Evolutionary conservation across 176 grass and related monocot species (phyloP).

Genomic region (Ensete ventricosum): DNA sequence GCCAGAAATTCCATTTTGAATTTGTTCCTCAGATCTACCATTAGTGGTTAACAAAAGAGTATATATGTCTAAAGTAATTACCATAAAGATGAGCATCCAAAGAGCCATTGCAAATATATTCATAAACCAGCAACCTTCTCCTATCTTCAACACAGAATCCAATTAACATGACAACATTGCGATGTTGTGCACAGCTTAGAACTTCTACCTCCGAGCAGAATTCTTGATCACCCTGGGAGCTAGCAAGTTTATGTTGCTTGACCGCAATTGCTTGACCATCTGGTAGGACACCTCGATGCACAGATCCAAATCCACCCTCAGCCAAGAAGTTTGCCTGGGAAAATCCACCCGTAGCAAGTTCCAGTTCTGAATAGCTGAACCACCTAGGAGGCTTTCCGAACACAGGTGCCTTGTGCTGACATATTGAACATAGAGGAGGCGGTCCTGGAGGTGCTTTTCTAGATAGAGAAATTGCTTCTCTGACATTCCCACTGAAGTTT

Average conservation of each 20-base stretch:
- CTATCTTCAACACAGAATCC: constrained; percentile 97
- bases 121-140: constrained; percentile 93
- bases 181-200: constrained; percentile 93
- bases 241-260: constrained; percentile 98
- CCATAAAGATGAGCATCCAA: constrained; percentile 98
- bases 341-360: constrained; percentile 86
- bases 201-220: constrained; percentile 99
- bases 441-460: constrained; percentile 76
- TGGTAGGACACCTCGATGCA: constrained; percentile 81
- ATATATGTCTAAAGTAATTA: constrained; percentile 21
- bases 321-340: constrained; percentile 95
- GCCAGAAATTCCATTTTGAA: background rate
- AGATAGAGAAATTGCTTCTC: constrained; percentile 76
- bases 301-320: constrained; percentile 97
- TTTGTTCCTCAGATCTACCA: background rate
- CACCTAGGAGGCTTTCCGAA: constrained; percentile 95
- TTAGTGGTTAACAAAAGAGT: background rate
- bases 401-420: constrained; percentile 91
- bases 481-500: constrained; percentile 75
- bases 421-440: constrained; percentile 92
- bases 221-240: constrained; percentile 88
- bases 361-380: constrained; percentile 91
- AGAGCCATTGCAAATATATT: constrained; percentile 98
- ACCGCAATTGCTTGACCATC: constrained; percentile 97
- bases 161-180: constrained; percentile 98